Evolutionary conservation across 441 rosid species (phyloP), one percentile per base, ranked within the genome.

Genomic region (Pelargonium citronellum): DNA sequence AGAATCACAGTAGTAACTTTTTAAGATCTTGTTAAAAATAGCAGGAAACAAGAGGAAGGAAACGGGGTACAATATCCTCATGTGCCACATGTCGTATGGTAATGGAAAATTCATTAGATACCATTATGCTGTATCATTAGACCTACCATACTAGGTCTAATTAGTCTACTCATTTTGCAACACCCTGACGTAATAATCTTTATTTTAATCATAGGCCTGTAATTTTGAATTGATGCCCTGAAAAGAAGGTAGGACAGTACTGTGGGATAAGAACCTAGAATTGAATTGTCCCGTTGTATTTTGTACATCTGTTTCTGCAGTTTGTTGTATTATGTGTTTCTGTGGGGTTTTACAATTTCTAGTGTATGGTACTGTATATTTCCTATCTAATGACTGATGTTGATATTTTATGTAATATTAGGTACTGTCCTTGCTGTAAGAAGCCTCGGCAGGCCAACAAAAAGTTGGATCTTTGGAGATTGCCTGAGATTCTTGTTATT

Each of bases 391-490:
- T 69, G 74, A 69, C 72, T 82, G 65, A 77, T 75, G 22, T 34
- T 64, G 16, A 68, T 74, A 61, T n/a, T 69, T 22, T 49, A 66
- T 76, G 51, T 75, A 22, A 8, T 77, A 51, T 58, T 74, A 89
- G 91, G 94, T 87, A 81, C 73, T 87, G 94, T 81, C 91, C 91
- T 69, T 67, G 84, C 74, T 89, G 95, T 86, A 89, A 89, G 76
- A 80, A 83, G 73, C 95, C 86, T 73, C 74, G 79, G 46, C 95
- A 87, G 81, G 95, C 95, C 46, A 79, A 81, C 69, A 89, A 89
- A 80, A 89, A 86, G 79, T 83, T 89, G 72, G 90, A 89, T 77
- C 90, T 89, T 39, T 87, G 95, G 95, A 87, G 95, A 79, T 73
- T 87, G 73, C 95, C 95, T n/a, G 86, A 89, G 81, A 89, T 89